phyloP scores from a whole-genome alignment of 2,329 filamentous ascomycete genomes.

The Ophiocordyceps camponoti-leonardi region DNA sequence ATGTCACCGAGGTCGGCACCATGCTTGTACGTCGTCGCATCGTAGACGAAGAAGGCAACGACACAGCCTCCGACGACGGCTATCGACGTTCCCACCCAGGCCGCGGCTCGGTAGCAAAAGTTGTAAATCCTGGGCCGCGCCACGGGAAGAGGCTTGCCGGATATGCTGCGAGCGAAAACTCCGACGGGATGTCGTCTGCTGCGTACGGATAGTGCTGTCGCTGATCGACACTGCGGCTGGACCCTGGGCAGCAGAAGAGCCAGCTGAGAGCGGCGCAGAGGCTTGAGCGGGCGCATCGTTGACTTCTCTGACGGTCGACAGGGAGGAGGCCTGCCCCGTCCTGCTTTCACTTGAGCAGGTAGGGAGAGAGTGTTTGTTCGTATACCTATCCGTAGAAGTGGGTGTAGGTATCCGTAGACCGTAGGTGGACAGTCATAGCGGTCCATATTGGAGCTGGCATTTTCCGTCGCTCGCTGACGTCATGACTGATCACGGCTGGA shows the following conservation, averaged over 20 bases:
- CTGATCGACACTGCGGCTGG: background rate
- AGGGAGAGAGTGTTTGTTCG: background rate
- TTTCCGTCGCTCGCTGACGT: background rate
- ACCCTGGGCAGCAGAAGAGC: background rate
- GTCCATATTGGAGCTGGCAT: background rate
- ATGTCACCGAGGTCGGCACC: conserved; percentile 51
- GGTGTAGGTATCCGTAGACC: too few species aligned
- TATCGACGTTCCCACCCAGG: conserved; percentile 50
- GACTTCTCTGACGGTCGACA: background rate
- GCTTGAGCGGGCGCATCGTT: background rate
- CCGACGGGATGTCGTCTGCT: background rate
- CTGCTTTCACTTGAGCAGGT: background rate
- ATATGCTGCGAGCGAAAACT: conserved; percentile 15
- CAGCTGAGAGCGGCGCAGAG: background rate
- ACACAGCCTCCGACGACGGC: conserved; percentile 52
- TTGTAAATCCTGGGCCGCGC: conserved; percentile 29
- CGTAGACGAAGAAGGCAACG: conserved; percentile 80
- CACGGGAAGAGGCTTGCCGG: conserved; percentile 34
- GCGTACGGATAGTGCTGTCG: background rate
- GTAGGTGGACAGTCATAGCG: too few species aligned
- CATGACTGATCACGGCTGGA: background rate
- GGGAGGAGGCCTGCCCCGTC: background rate
- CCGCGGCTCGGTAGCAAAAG: conserved; percentile 51
- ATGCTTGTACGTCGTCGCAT: conserved; percentile 78
- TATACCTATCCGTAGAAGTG: too few species aligned